phyloP scores from a whole-genome alignment of 305 asterid genomes.

The Solanum hybrid region DNA sequence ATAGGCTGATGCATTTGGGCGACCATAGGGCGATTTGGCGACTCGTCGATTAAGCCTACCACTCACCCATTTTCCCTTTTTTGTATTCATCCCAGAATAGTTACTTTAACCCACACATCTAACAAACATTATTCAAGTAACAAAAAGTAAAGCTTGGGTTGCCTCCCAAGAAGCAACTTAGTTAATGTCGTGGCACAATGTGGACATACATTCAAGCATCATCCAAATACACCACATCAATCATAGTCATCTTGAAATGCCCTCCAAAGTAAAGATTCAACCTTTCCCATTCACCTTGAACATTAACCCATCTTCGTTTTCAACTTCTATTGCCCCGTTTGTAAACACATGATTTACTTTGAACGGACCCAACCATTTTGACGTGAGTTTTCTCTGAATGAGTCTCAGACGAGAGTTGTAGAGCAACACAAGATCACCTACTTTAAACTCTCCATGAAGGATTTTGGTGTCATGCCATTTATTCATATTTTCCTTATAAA shows the following conservation, averaged over 20 bases:
- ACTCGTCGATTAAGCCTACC: too few relatives aligned
- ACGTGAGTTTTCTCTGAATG: background rate
- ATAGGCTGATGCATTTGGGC: background rate
- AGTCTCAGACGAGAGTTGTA: background rate
- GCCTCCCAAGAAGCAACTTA: background rate
- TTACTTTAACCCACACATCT: background rate
- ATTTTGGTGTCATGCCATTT: background rate
- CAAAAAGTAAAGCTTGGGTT: background rate
- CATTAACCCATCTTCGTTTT: background rate
- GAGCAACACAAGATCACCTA: background rate
- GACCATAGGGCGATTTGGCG: background rate
- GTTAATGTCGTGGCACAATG: too few relatives aligned
- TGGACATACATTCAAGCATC: too few relatives aligned
- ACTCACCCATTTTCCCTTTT: background rate
- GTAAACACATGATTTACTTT: background rate
- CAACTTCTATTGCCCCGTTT: background rate
- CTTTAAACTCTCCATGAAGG: background rate
- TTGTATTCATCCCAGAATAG: background rate
- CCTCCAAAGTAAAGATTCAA: background rate
- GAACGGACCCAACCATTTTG: background rate
- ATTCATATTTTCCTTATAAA: background rate
- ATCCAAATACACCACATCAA: background rate
- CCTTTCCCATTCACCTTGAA: background rate
- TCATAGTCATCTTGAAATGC: background rate
- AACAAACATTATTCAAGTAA: background rate